A percentile compares a stretch with the other conserved stretches of the same genome.
phyloP scores from a whole-genome alignment of 2,329 filamentous ascomycete genomes.

The Aspergillus pseudoterreus region DNA sequence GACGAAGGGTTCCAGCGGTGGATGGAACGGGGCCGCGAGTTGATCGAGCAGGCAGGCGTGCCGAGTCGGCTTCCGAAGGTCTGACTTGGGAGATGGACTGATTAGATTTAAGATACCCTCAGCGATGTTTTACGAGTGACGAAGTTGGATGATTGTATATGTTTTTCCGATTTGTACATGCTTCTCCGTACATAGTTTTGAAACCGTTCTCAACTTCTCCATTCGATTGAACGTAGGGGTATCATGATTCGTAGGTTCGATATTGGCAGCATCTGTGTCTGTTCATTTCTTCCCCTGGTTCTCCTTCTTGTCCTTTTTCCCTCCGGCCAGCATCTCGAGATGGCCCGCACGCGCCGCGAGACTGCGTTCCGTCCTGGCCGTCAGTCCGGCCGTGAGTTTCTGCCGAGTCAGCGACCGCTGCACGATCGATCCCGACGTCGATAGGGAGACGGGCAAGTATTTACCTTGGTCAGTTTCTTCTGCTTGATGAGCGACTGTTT shows the following conservation, averaged over 20 bases:
- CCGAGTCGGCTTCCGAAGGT: slow-evolving; percentile 26
- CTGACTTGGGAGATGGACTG: slow-evolving; percentile 10
- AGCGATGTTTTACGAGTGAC: slow-evolving; percentile 20
- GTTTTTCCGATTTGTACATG: not conserved
- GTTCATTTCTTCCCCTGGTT: slow-evolving; percentile 31
- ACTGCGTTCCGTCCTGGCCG: slow-evolving; percentile 63
- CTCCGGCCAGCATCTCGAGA: slow-evolving; percentile 63
- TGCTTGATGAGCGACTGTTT: slow-evolving; percentile 58
- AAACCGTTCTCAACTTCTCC: too few relatives aligned
- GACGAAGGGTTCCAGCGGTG: slow-evolving; percentile 39
- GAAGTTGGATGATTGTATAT: slow-evolving; percentile 9
- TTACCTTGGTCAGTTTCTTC: slow-evolving; percentile 60
- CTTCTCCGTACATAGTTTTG: not conserved
- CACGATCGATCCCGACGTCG: not conserved
- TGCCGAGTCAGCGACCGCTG: slow-evolving; percentile 9
- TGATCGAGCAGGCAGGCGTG: slow-evolving; percentile 40
- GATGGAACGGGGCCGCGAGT: slow-evolving; percentile 37
- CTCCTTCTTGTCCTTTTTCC: slow-evolving; percentile 57
- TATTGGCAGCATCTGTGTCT: slow-evolving; percentile 2
- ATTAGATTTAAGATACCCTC: slow-evolving; percentile 20
- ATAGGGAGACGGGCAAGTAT: slow-evolving; percentile 1
- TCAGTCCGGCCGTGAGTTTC: slow-evolving; percentile 62
- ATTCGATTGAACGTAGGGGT: too few relatives aligned
- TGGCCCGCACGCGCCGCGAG: slow-evolving; percentile 66
- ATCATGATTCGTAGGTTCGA: too few relatives aligned